Evolutionary conservation across 202 grass and related monocot genomes (phyloP).

Genomic region (Sporobolus alterniflorus): DNA sequence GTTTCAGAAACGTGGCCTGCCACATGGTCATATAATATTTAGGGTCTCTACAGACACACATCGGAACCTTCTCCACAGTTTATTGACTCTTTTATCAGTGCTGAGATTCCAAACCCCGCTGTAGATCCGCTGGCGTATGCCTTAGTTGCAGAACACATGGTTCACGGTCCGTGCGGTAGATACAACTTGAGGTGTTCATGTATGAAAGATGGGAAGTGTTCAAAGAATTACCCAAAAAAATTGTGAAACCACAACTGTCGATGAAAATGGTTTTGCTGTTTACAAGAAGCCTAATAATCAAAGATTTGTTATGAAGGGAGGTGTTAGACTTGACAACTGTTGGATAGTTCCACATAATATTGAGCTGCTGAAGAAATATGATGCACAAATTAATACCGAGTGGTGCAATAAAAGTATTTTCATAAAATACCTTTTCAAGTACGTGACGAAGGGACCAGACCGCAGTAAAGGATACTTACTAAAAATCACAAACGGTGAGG

Average conservation of each 20-base stretch:
- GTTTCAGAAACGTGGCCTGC: not conserved
- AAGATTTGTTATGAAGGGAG: not conserved
- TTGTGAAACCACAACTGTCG: not conserved
- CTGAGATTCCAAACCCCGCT: not conserved
- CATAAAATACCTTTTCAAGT: too few species aligned
- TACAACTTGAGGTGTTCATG: not conserved
- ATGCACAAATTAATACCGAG: too few species aligned
- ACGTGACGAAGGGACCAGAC: too few species aligned
- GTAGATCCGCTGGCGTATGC: not conserved
- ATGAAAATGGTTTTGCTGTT: not conserved
- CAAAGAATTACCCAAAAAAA: not conserved
- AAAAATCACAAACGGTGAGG: too few species aligned
- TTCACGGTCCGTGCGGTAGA: not conserved
- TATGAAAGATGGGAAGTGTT: not conserved
- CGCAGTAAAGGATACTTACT: too few species aligned
- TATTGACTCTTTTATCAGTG: not conserved
- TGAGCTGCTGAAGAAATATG: too few species aligned
- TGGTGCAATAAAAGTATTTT: too few species aligned
- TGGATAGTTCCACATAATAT: not conserved
- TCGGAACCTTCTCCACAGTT: too few species aligned
- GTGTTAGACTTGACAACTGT: not conserved
- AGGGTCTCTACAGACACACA: not conserved
- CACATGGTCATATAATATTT: not conserved
- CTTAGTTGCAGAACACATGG: not conserved
- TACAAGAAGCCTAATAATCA: not conserved